Conservation (phyloP, 768 basidiomycete species). For the Agrocybe pediades region DNA sequence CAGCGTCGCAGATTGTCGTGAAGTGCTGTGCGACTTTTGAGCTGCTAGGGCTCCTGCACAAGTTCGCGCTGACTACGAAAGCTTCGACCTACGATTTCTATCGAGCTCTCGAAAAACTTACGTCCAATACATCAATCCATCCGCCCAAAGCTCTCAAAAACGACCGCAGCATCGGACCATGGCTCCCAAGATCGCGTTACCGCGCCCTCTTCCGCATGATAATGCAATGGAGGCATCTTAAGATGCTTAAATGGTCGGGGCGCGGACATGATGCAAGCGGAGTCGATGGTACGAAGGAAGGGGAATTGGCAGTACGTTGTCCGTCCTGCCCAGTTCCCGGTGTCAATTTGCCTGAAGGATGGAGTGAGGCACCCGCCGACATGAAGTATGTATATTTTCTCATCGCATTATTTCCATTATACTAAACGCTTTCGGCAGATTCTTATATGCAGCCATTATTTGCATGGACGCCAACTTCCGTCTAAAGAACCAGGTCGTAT, state of each 20-base stretch:
- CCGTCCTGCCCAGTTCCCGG: constrained; percentile 25
- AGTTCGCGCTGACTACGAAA: constrained; percentile 18
- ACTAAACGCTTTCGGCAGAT: not conserved
- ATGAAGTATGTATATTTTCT: constrained; percentile 2
- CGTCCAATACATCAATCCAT: no score
- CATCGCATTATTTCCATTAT: not conserved
- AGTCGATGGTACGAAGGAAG: constrained; percentile 12
- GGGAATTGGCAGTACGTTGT: constrained; percentile 23
- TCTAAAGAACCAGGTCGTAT: constrained; percentile 11
- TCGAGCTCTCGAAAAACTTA: not conserved
- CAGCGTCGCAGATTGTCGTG: constrained; percentile 15
- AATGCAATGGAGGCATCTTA: constrained; percentile 22
- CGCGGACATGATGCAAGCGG: constrained; percentile 19
- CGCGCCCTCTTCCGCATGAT: constrained; percentile 13
- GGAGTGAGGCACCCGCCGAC: constrained; percentile 5
- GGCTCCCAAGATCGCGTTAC: constrained; percentile 12
- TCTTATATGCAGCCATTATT: not conserved
- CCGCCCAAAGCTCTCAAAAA: no score
- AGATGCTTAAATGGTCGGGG: constrained; percentile 23
- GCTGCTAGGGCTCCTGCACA: constrained; percentile 19
- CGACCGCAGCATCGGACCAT: not conserved
- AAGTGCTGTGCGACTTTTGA: constrained; percentile 19
- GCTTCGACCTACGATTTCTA: not conserved
- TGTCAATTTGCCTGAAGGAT: constrained; percentile 19
- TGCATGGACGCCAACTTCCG: constrained; percentile 13